Conservation (phyloP, 2,329 filamentous ascomycete species). For the Pyricularia sp. region DNA sequence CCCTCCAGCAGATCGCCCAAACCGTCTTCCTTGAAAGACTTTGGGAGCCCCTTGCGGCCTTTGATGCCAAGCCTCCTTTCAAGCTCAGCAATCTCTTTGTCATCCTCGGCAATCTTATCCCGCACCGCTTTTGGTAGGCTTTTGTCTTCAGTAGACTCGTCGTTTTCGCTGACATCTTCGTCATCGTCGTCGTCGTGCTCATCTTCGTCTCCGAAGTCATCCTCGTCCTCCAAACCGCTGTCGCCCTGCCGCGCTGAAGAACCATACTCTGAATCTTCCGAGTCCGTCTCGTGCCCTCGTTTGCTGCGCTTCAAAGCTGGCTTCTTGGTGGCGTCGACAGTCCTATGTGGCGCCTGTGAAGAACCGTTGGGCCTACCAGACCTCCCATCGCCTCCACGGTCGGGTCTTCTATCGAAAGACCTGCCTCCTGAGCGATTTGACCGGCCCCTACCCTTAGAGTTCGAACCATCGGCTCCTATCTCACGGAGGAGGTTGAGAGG, state of each 20-base stretch:
- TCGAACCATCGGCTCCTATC: constrained; percentile 20
- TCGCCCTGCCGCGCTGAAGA: not conserved
- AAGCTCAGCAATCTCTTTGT: constrained; percentile 77
- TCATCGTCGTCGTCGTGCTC: constrained; percentile 17
- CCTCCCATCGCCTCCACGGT: not conserved
- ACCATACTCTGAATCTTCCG: not conserved
- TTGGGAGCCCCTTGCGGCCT: constrained; percentile 63
- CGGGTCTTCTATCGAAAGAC: not conserved
- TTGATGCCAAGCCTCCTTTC: constrained; percentile 84
- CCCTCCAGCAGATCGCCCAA: constrained; percentile 70
- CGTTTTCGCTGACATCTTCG: constrained; percentile 13
- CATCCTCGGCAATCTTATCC: constrained; percentile 65
- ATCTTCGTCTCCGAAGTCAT: constrained; percentile 12
- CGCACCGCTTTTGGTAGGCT: constrained; percentile 31
- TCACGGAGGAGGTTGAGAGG: constrained; percentile 34
- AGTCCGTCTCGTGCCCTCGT: not conserved
- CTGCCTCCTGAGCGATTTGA: not conserved
- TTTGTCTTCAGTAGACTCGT: constrained; percentile 9
- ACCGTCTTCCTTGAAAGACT: constrained; percentile 72
- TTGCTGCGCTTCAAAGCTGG: not conserved
- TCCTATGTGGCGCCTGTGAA: not conserved
- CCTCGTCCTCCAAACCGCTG: constrained; percentile 14
- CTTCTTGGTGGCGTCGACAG: not conserved
- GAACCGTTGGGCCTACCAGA: not conserved
- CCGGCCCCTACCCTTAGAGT: not conserved